Evolutionary conservation across 768 basidiomycete genomes (phyloP), one percentile per base, ranked within the genome.

Genomic region (Xerocomus brunneocitrinus): DNA sequence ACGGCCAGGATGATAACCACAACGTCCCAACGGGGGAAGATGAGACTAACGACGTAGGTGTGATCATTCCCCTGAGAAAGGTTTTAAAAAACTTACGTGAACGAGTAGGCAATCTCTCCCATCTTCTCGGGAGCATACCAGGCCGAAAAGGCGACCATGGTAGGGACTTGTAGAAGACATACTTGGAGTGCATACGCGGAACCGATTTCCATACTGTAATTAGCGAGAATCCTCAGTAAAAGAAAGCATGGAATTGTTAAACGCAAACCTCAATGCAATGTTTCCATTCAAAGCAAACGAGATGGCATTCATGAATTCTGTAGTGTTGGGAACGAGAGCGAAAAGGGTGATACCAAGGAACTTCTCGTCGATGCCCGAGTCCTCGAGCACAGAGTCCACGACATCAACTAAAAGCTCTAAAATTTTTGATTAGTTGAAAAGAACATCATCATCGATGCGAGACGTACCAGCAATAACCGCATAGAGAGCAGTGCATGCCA

Each of bases 221-320:
- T 38, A 9, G 24, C 24, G n/a, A 44, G 22, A 22, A 35, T 40
- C 52, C 39, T 53, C 49, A 59, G 44, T 8, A 39, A 28, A 28
- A 27, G 42, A 49, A n/a, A 8, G n/a, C 1, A 2, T 3, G 25
- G 4, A 3, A 32, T 13, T 16, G n/a, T 35, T 35, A 1, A 27
- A 30, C 5, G 57, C 81, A 46, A 60, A 92, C 95, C 92, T 94
- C 25, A 99, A 73, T 2, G 97, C 92, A 58, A 99, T 99, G 67
- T 98, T 98, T 6, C 88, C 95, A 64, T 97, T 91, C 57, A 99
- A 71, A 27, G 97, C 95, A 66, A 99, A 99, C 3, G 94, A 95
- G 56, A 98, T 94, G 47, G 97, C 97, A 66, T 98, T 98, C 93
- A 97, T 97, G 70, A 99, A 98, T 71, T 99, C 97, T 2, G 97